These are phyloP conservation scores for Patellifolia procumbens DNA, from an alignment of 179 eudicot species.

Conservation along the genomic window DNA sequence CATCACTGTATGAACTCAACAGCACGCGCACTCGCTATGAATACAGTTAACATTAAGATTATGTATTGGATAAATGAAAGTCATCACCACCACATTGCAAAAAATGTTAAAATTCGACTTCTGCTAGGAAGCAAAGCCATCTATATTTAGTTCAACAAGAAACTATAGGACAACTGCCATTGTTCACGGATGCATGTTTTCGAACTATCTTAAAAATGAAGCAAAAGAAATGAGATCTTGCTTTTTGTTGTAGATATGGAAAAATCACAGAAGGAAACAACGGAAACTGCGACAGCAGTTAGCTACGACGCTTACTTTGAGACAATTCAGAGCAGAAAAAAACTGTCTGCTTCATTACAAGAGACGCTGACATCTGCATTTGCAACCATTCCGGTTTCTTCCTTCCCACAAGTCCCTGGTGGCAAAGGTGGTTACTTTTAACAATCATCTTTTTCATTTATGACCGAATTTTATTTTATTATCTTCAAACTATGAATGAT, in stretches of 20 bases:
- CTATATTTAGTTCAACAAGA: too few species aligned
- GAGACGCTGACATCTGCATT: slow-evolving; percentile 76
- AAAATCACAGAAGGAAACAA: slow-evolving; percentile 21
- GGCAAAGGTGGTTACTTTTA: slow-evolving; percentile 55
- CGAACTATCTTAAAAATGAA: too few species aligned
- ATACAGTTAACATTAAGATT: too few species aligned
- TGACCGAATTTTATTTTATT: neutral
- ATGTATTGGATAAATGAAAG: too few species aligned
- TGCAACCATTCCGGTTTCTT: slow-evolving; percentile 64
- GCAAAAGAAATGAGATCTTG: neutral
- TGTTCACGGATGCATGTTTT: too few species aligned
- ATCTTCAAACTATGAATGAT: neutral
- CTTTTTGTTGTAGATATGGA: slow-evolving; percentile 29
- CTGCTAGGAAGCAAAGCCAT: too few species aligned
- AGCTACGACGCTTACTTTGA: slow-evolving; percentile 83
- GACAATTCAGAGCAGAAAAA: slow-evolving; percentile 69
- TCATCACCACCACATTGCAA: too few species aligned
- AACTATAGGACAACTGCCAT: too few species aligned
- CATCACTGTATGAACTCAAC: too few species aligned
- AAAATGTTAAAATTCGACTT: too few species aligned
- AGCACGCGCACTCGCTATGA: too few species aligned
- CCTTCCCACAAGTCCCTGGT: slow-evolving; percentile 82
- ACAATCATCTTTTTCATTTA: neutral
- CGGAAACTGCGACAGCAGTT: slow-evolving; percentile 29
- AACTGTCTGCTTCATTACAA: slow-evolving; percentile 62